Base-by-base conservation (phyloP, 768 basidiomycete genomes). In the Dendrothele bispora region DNA sequence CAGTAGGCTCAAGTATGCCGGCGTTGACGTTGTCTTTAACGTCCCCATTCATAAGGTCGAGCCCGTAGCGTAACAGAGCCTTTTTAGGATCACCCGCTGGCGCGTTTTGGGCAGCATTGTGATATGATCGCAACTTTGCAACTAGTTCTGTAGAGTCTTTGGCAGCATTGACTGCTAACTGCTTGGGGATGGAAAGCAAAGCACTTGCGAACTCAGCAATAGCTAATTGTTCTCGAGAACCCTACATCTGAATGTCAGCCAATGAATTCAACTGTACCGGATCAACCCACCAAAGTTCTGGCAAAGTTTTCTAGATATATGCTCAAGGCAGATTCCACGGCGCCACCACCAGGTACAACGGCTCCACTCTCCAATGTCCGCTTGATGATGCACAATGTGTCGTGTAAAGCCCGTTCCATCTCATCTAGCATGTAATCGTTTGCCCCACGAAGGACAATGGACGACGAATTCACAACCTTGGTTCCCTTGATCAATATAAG, bases 351-450 rank as follows among this genome's bases (percentile, higher is more conserved):
- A 1, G 97, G 95, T 8, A 98, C 95, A 21, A 98, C 94, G 26
- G 87, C 69, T 7, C 95, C 97, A 57, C 93, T 95, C 75, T 99
- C 97, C 39, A 98, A 71, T 5, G 97, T 98, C 49, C 95, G 82
- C 74, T 99, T 99, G 73, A 98, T 92, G 58, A 97, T 80, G 24
- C 91, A 95, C 53, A 98, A 68, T 2, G 91, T 89, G 64, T 99
- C 97, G 63, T 99, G 95, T 57, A 98, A 67, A 0, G 92, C 88
- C 39, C 97, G 77, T 71, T 99, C 97, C 97, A 98, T 99, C 77
- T 99, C 97, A 65, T 99, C 97, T 57, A 98, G 72, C 90, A 98
- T 94, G 67, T 95, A 98, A 67, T 99, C 97, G 66, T 98, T 99
- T 24, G 97, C 97, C 37, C 97, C 97, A 46, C 97, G 82, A 49